Base-by-base conservation (phyloP, 768 basidiomycete species). In the Boletellus sp. region DNA sequence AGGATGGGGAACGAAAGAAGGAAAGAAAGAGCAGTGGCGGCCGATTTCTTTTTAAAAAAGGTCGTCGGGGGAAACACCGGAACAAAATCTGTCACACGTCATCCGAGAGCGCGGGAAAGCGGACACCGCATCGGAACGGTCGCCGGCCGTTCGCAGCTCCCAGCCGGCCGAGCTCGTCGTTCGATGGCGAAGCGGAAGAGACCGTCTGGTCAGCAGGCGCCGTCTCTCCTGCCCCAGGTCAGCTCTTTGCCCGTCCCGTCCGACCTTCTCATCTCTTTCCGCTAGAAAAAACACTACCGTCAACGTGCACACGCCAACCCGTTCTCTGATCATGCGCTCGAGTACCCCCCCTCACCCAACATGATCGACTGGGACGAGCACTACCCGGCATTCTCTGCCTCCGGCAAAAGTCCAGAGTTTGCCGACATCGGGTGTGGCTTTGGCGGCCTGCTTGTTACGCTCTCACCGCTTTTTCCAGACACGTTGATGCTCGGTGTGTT, bases 351-450 rank as follows among this genome's bases (percentile, higher is more conserved):
- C 13, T 83, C 84, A 6, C 94, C 94, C 4, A 65, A 75, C 31
- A 69, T 72, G 43, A 82, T 95, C 66, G 84, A 94, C 69, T 96
- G 94, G 94, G 67, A 74, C 11, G 66, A 70, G 19, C 91, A 94
- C 68, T 98, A 84, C 70, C 94, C 95, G 0, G 76, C 81, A 24
- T 87, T 83, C 64, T 66, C 72, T 26, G 68, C 63, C 20, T 66
- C 76, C 31, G 75, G 75, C 36, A 87, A 87, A 62, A 70, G 72
- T 10, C 94, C 96, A 39, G 92, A 94, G 69, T 96, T 94, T 62
- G 96, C 92, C 4, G 96, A 99, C 68, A 83, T 99, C 32, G 96
- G 96, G 0, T 99, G 96, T 67, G 96, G 96, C 37, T 99, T 98
- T 61, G 96, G 96, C 13, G 96, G 96, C 15, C 80, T 99, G 35